Evolutionary conservation across 2,329 filamentous ascomycete species (phyloP), one percentile per base, ranked within the genome.

Genomic region (Endothia cerciana): DNA sequence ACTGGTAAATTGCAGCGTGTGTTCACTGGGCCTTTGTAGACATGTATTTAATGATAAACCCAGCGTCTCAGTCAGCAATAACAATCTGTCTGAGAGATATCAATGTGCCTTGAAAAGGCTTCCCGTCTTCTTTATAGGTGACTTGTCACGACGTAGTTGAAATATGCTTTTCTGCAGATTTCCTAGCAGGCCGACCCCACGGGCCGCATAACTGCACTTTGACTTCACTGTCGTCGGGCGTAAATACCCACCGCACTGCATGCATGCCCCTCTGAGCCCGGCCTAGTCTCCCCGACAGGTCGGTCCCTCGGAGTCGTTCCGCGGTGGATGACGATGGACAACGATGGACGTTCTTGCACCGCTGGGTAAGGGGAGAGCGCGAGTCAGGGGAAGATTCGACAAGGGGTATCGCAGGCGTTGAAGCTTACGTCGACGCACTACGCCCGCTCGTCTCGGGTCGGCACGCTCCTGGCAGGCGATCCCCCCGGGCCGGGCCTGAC

Each of bases 221-320:
- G 17, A 1, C 28, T 41, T 40, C 62, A 66, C 22, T n/a, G 4
- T 60, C 28, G 41, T 30, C 41, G 57, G n/a, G 57, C 57, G 51
- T 36, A 55, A 25, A 28, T 25, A 53, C 36, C 61, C 56, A 64
- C 62, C 30, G 17, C 30, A n/a, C 10, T 51, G 33, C 41, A 61
- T 64, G 62, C 62, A 49, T 15, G 61, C 22, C 17, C 13, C 49
- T 36, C 19, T 49, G 6, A 45, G 51, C 15, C 25, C 25, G 49
- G 64, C 30, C 19, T 65, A 51, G 53, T 61, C 40, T 30, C 11
- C 51, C 51, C 25, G 36, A 28, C 17, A 59, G 3, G 55, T 33
- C 36, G 17, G 11, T 25, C 45, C 33, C 33, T 60, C 36, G 22
- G 43, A 36, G 17, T 6, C 28, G 7, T 55, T 55, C 30, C 51